Evolutionary conservation across 148 eudicot genomes (phyloP).

Genomic region (Rhododendron vialii): DNA sequence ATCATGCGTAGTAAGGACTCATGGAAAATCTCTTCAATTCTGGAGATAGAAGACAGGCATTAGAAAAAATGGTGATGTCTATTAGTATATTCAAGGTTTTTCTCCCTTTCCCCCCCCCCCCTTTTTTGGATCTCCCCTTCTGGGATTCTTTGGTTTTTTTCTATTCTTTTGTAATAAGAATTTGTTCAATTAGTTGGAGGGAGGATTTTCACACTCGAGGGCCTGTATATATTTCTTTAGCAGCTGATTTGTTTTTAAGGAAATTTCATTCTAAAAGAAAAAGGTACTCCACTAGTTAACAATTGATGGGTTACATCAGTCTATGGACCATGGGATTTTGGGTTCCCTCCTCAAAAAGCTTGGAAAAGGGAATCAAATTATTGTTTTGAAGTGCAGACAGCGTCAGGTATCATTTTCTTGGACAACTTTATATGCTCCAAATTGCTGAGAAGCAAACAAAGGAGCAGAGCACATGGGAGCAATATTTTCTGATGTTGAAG

Average conservation of each 20-base stretch:
- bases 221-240: neutral
- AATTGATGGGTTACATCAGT: neutral
- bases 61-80: conserved; percentile 12
- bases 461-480: neutral
- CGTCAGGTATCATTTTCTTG: neutral
- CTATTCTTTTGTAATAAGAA: conserved; percentile 50
- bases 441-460: neutral
- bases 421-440: neutral
- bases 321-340: neutral
- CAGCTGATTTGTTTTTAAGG: neutral
- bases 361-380: neutral
- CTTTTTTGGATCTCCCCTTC: conserved; percentile 10
- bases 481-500: neutral
- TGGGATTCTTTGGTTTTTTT: conserved; percentile 29
- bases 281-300: neutral
- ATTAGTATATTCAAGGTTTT: conserved; percentile 1
- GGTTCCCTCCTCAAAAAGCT: neutral
- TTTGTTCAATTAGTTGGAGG: conserved; percentile 1
- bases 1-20: neutral
- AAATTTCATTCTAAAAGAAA: neutral
- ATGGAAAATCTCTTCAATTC: neutral
- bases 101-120: neutral
- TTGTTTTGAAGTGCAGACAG: neutral
- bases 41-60: conserved; percentile 2
- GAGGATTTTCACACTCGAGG: neutral